Percentiles rank a stretch among this genome's conserved stretches.
These are phyloP conservation scores for Kurtzmaniella quercitrusa DNA, from an alignment of 1,139 yeast genomes.

Conservation along the genomic window DNA sequence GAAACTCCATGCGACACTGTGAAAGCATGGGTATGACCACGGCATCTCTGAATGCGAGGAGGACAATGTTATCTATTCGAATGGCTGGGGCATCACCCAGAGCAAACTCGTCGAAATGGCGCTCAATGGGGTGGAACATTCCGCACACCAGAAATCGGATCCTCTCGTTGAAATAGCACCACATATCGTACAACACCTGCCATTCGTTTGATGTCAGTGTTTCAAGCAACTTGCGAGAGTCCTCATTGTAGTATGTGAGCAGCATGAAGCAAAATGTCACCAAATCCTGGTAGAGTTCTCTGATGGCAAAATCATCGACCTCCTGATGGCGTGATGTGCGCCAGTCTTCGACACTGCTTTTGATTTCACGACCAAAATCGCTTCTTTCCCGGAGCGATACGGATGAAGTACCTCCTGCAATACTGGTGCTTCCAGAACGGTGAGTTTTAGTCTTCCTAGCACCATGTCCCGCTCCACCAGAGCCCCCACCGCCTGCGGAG, in stretches of 20 bases:
- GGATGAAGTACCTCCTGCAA: not conserved
- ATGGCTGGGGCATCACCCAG: slow-evolving; percentile 10
- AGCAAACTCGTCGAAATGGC: slow-evolving; percentile 14
- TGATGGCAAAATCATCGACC: slow-evolving; percentile 23
- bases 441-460: not conserved
- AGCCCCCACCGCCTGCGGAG: not conserved
- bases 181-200: slow-evolving; percentile 18
- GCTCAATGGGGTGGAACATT: slow-evolving; percentile 29
- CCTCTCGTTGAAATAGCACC: slow-evolving; percentile 32
- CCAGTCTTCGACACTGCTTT: not conserved
- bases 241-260: not conserved
- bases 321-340: not conserved
- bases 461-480: not conserved
- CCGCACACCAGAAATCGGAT: slow-evolving; percentile 26
- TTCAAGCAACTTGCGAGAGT: slow-evolving; percentile 7
- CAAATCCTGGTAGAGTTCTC: slow-evolving; percentile 31
- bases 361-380: not conserved
- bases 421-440: not conserved
- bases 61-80: slow-evolving; percentile 26
- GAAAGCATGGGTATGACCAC: slow-evolving; percentile 27
- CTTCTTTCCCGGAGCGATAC: not conserved
- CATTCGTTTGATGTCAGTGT: slow-evolving; percentile 11
- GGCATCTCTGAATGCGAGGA: slow-evolving; percentile 29
- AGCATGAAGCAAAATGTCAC: slow-evolving; percentile 18
- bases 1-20: slow-evolving; percentile 12